These are phyloP conservation scores for Porphyra umbilicalis DNA, from an alignment of 31 red algal species.

Conservation along the genomic window DNA sequence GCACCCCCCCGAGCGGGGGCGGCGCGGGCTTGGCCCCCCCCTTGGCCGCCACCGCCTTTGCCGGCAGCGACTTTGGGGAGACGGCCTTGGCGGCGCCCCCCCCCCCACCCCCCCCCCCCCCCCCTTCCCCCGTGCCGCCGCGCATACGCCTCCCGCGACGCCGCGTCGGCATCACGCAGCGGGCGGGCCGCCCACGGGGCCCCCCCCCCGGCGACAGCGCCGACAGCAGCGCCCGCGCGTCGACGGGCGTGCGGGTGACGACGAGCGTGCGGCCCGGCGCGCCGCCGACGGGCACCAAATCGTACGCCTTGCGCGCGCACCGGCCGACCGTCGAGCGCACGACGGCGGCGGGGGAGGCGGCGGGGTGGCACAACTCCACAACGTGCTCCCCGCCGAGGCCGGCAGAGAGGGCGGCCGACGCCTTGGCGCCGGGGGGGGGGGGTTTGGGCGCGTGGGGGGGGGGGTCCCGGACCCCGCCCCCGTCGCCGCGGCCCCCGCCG, in stretches of 20 bases:
- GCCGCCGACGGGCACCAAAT: not conserved
- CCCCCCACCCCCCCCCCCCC: not conserved
- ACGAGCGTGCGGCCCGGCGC: not conserved
- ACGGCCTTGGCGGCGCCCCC: too few relatives aligned
- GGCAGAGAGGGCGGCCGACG: not conserved
- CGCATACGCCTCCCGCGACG: not conserved
- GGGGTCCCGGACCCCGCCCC: too few relatives aligned
- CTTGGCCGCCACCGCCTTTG: not conserved
- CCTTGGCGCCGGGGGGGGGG: not conserved
- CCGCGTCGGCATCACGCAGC: not conserved
- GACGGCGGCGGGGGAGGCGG: not conserved
- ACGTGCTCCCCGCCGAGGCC: not conserved
- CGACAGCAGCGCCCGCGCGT: not conserved
- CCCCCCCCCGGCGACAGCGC: not conserved
- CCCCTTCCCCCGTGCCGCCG: not conserved
- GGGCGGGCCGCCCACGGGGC: not conserved
- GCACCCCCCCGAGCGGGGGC: too few relatives aligned
- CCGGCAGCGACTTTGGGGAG: too few relatives aligned
- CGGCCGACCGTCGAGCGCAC: not conserved
- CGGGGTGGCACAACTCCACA: not conserved
- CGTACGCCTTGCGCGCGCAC: not conserved
- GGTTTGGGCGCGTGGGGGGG: too few relatives aligned
- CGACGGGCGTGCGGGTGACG: not conserved
- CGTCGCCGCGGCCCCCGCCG: too few relatives aligned
- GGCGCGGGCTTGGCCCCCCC: not conserved